phyloP scores from a whole-genome alignment of 140 eudicot genomes.

The Stevia rebaudiana region DNA sequence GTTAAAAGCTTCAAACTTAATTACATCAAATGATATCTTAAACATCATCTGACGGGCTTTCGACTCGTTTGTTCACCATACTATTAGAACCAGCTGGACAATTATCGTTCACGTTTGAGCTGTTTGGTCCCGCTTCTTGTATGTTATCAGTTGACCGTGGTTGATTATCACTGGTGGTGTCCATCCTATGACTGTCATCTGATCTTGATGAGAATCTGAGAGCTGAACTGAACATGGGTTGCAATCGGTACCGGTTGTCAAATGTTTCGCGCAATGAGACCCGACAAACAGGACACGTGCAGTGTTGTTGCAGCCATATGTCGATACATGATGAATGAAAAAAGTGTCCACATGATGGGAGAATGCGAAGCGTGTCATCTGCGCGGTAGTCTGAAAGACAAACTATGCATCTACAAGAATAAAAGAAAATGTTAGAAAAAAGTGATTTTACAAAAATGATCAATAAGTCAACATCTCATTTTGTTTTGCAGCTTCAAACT shows the following conservation, averaged over 20 bases:
- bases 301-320: constrained; percentile 89
- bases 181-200: constrained; percentile 26
- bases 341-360: constrained; percentile 76
- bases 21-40: constrained; percentile 14
- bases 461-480: constrained; percentile 29
- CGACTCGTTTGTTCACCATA: constrained; percentile 36
- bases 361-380: constrained; percentile 73
- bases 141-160: constrained; percentile 23
- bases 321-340: constrained; percentile 85
- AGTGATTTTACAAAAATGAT: background rate
- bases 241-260: constrained; percentile 63
- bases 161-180: constrained; percentile 34
- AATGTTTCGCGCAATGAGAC: constrained; percentile 63
- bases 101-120: constrained; percentile 23
- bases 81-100: constrained; percentile 25
- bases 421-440: background rate
- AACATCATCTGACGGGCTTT: constrained; percentile 49
- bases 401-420: constrained; percentile 63
- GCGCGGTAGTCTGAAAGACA: constrained; percentile 74
- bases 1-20: constrained; percentile 13
- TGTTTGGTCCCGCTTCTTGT: constrained; percentile 27
- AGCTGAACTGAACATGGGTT: constrained; percentile 83
- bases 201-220: constrained; percentile 38
- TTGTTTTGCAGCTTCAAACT: background rate
- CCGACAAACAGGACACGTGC: constrained; percentile 92